These are phyloP conservation scores for Coemansia sp. DNA, from an alignment of 192 early-diverging fungal species.

Conservation along the genomic window DNA sequence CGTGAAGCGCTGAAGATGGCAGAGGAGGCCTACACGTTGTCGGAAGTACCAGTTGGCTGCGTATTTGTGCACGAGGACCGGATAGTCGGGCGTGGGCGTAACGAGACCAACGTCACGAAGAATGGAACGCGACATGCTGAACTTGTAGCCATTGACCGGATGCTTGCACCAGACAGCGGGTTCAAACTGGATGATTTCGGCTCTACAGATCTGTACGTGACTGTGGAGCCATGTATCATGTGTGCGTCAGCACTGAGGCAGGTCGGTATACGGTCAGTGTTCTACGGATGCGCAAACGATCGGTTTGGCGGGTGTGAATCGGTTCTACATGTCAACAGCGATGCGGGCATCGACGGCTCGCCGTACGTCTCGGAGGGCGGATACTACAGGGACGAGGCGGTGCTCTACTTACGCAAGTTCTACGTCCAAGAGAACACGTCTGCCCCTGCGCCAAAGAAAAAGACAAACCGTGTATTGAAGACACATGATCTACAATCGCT, in stretches of 20 bases:
- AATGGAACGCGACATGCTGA: slow-evolving; percentile 97
- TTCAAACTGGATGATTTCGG: slow-evolving; percentile 50
- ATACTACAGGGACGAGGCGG: slow-evolving; percentile 74
- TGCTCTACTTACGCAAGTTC: slow-evolving; percentile 84
- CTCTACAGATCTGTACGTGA: slow-evolving; percentile 81
- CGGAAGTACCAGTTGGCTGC: slow-evolving; percentile 97
- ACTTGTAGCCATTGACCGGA: slow-evolving; percentile 85
- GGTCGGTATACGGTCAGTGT: slow-evolving; percentile 77
- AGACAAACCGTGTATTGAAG: slow-evolving; percentile 80
- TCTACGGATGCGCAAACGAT: slow-evolving; percentile 91
- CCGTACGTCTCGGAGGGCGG: slow-evolving; percentile 69
- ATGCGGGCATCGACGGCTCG: slow-evolving; percentile 39
- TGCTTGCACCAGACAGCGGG: slow-evolving; percentile 50
- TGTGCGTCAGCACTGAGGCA: slow-evolving; percentile 90
- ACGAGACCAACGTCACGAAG: slow-evolving; percentile 80
- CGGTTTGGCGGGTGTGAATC: slow-evolving; percentile 97
- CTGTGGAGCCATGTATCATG: slow-evolving; percentile 98
- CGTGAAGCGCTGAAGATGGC: slow-evolving; percentile 57
- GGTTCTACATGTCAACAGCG: slow-evolving; percentile 72
- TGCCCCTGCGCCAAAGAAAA: slow-evolving; percentile 86
- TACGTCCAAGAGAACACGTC: slow-evolving; percentile 89
- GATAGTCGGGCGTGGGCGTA: slow-evolving; percentile 82
- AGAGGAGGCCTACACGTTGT: slow-evolving; percentile 74
- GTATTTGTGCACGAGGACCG: slow-evolving; percentile 74
- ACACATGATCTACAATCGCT: slow-evolving; percentile 41